A percentile compares a stretch with the other conserved stretches of the same genome.
phyloP scores from a whole-genome alignment of 805 yeast species.

The Monosporozyma solicola region DNA sequence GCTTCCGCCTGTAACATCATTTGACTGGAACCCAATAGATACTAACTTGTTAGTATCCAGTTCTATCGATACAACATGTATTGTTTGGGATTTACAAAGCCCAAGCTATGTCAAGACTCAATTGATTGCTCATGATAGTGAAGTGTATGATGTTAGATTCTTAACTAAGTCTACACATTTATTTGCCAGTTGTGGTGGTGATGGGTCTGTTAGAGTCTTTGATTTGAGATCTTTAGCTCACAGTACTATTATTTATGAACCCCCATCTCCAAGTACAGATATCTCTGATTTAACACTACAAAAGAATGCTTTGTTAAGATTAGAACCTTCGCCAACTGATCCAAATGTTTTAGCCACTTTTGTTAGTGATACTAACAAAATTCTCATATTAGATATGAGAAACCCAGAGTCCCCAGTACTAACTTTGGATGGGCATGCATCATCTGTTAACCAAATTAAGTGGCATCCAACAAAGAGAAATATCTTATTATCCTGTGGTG shows the following conservation, averaged over 20 bases:
- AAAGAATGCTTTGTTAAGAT: conserved; percentile 56
- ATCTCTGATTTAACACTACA: conserved; percentile 10
- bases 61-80: conserved; percentile 93
- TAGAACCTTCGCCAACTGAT: conserved; percentile 73
- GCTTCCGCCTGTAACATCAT: conserved; percentile 84
- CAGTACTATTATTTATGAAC: conserved; percentile 90
- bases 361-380: conserved; percentile 56
- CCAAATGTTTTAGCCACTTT: conserved; percentile 78
- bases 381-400: conserved; percentile 72
- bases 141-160: conserved; percentile 87
- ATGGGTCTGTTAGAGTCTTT: conserved; percentile 88
- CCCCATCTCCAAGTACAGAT: conserved; percentile 29
- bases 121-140: conserved; percentile 91
- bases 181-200: conserved; percentile 90
- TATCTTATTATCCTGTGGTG: conserved; percentile 53
- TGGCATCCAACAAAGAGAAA: conserved; percentile 77
- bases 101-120: conserved; percentile 72
- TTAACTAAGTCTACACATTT: conserved; percentile 58
- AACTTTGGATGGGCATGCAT: conserved; percentile 58
- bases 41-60: conserved; percentile 68
- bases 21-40: conserved; percentile 82
- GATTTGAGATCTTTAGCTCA: conserved; percentile 86
- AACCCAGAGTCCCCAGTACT: conserved; percentile 76
- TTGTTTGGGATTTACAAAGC: conserved; percentile 70
- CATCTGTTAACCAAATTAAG: conserved; percentile 58